phyloP scores from a whole-genome alignment of 441 rosid species.

The Populus hybrid region DNA sequence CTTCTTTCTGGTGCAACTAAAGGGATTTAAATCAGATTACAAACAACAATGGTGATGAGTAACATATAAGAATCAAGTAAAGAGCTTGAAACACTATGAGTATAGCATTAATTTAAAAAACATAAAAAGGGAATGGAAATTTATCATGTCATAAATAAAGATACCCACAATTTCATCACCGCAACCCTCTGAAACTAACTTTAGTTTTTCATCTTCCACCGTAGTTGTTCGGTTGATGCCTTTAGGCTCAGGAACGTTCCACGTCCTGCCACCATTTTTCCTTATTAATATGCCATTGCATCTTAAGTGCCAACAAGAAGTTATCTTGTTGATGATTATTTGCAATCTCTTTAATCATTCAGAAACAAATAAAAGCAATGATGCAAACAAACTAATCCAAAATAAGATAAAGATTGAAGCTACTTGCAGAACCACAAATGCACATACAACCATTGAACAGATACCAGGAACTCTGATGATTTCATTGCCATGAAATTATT shows the following conservation, averaged over 20 bases:
- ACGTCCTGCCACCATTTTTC: constrained; percentile 40
- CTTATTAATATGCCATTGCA: constrained; percentile 16
- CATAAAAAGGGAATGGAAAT: not conserved
- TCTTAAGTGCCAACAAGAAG: constrained; percentile 11
- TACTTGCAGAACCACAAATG: not conserved
- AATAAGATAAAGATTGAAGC: not conserved
- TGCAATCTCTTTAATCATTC: not conserved
- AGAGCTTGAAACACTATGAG: not conserved
- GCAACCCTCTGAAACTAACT: constrained; percentile 80
- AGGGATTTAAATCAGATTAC: constrained; percentile 36
- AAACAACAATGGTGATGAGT: constrained; percentile 10
- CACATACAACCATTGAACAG: not conserved
- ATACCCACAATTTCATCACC: too few species aligned
- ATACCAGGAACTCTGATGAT: not conserved
- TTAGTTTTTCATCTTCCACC: constrained; percentile 66
- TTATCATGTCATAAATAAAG: too few species aligned
- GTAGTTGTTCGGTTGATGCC: constrained; percentile 55
- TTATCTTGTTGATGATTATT: not conserved
- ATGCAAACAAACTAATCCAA: not conserved
- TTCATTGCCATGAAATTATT: not conserved
- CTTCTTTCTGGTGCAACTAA: constrained; percentile 75
- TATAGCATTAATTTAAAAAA: not conserved
- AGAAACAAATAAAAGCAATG: not conserved
- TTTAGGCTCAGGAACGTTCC: constrained; percentile 65
- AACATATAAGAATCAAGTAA: constrained; percentile 12